Evolutionary conservation across 148 eudicot species (phyloP), one percentile per base, ranked within the genome.

Genomic region (Heliosperma pusillum): DNA sequence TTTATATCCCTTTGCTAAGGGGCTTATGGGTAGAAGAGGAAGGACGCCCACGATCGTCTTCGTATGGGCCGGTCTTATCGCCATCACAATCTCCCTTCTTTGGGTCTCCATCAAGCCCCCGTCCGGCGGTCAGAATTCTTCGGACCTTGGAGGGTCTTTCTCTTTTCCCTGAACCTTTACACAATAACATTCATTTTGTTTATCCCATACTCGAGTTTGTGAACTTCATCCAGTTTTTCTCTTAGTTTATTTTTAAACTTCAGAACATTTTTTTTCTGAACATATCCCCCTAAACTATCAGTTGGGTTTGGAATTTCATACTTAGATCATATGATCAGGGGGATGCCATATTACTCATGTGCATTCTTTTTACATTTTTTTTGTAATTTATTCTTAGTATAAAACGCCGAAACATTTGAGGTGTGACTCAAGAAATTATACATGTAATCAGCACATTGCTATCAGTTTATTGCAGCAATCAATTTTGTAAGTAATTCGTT

Each of bases 61-160:
- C 58, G 98, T 93, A 1, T 93, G 98, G 98, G 86, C 98, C 0
- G 98, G 98, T 5, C 95, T 93, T 64, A 88, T 93, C 22, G 92
- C 98, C 4, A 91, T 93, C 71, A 93, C 95, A 0, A 89, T 91
- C 3, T 91, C 98, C 1, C 94, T 93, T 15, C 85, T 93, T 0
- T 93, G 94, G 94, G 94, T 93, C 10, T 87, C 97, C 0, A 89
- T 93, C 55, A 75, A 76, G 21, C 97, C 98, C 1, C 98, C 98
- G 0, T 66, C 83, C 0, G 97, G 91, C 20, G 74, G 67, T 70
- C 64, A 62, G 69, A 79, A 76, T 17, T 16, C 80, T 12, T 16
- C 80, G 10, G 81, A 81, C 44, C 87, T 89, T 74, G 97, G 98
- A 21, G 98, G 98, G 2, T 70, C 86, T 3, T 93, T 93, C 79